Evolutionary conservation across 1,284 basidiomycete genomes (phyloP).

Genomic region (Heterobasidion irregulare): DNA sequence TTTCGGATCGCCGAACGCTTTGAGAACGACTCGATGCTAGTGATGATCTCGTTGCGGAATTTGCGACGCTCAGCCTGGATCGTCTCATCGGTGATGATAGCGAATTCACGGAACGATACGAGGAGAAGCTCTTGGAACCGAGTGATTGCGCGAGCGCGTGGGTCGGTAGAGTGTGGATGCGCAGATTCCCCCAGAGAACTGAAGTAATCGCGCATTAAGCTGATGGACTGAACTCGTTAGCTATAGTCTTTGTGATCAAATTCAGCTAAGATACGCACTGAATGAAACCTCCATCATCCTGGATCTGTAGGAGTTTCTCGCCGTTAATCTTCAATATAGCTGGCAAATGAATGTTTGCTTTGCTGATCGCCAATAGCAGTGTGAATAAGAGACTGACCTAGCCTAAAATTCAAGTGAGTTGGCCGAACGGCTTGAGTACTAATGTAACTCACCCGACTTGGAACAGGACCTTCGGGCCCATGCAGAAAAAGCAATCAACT

Average conservation of each 20-base stretch:
- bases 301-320: constrained; percentile 87
- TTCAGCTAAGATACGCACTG: constrained; percentile 33
- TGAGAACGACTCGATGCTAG: constrained; percentile 92
- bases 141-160: constrained; percentile 90
- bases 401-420: constrained; percentile 4
- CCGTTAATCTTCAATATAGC: constrained; percentile 99
- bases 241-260: neutral
- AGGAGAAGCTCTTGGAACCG: constrained; percentile 97
- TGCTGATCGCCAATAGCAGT: neutral
- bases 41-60: constrained; percentile 86
- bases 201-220: constrained; percentile 93
- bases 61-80: constrained; percentile 84
- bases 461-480: constrained; percentile 98
- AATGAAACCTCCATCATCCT: constrained; percentile 97
- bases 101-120: constrained; percentile 96
- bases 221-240: constrained; percentile 18
- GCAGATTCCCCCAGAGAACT: constrained; percentile 91
- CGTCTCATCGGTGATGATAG: constrained; percentile 93
- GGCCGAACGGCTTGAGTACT: neutral
- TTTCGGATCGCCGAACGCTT: constrained; percentile 94
- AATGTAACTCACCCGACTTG: constrained; percentile 76
- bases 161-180: constrained; percentile 84
- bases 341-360: constrained; percentile 18
- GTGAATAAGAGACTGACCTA: constrained; percentile 16
- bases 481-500: constrained; percentile 98